These are phyloP conservation scores for Apophysomyces ossiformis DNA, from an alignment of 371 early-diverging fungal species.

Conservation along the genomic window DNA sequence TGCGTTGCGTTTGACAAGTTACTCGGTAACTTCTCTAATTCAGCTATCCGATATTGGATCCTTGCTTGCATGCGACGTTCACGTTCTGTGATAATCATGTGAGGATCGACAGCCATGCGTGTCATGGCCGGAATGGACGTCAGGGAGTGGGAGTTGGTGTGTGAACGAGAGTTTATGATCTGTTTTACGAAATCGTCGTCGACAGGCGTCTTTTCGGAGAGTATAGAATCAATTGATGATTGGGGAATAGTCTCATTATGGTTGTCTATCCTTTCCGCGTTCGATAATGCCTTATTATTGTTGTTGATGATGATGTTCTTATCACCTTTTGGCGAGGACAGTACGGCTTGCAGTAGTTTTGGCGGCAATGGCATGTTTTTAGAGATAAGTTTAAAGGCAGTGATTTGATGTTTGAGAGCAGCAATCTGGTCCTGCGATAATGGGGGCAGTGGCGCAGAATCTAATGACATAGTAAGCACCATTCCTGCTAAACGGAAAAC, in stretches of 20 bases:
- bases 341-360: conserved; percentile 73
- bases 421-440: conserved; percentile 70
- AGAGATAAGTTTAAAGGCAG: conserved; percentile 82
- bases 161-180: neutral
- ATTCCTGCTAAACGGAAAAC: neutral
- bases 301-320: conserved; percentile 14
- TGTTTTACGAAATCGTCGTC: neutral
- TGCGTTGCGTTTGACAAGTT: conserved; percentile 27
- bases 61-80: conserved; percentile 71
- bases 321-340: conserved; percentile 38
- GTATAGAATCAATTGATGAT: neutral
- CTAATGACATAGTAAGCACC: neutral
- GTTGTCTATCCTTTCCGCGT: neutral
- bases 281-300: conserved; percentile 2
- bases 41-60: conserved; percentile 75
- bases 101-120: conserved; percentile 80
- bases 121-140: conserved; percentile 73
- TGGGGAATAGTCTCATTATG: neutral
- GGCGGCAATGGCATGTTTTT: conserved; percentile 80
- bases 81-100: conserved; percentile 72
- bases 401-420: conserved; percentile 78
- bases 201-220: neutral
- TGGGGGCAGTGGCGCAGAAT: neutral
- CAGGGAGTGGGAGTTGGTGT: conserved; percentile 54
- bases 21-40: conserved; percentile 64